These are phyloP conservation scores for Fusarium equiseti DNA, from an alignment of 2,329 filamentous ascomycete species.

Conservation along the genomic window DNA sequence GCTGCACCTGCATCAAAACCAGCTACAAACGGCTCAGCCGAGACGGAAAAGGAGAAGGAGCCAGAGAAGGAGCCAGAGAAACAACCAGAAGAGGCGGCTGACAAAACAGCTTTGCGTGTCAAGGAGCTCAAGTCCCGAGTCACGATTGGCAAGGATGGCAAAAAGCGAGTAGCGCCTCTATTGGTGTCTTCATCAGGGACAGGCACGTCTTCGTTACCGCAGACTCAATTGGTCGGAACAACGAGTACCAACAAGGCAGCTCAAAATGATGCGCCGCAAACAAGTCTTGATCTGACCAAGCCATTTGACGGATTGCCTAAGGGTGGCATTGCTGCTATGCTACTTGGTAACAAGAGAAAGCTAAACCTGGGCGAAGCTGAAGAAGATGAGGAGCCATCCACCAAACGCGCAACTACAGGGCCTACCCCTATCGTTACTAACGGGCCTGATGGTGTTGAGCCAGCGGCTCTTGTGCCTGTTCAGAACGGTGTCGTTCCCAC, in stretches of 20 bases:
- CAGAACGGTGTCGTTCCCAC: conserved; percentile 73
- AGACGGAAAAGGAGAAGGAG: conserved; percentile 53
- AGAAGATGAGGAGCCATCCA: conserved; percentile 72
- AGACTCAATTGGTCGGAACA: conserved; percentile 86
- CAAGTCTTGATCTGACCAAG: conserved; percentile 89
- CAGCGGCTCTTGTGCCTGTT: conserved; percentile 73
- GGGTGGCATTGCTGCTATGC: conserved; percentile 85
- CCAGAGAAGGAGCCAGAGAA: conserved; percentile 53
- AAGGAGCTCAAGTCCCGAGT: conserved; percentile 85
- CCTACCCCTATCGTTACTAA: conserved; percentile 82
- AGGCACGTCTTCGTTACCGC: conserved; percentile 87
- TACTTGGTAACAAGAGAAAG: conserved; percentile 95
- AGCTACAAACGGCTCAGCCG: conserved; percentile 55
- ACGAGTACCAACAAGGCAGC: conserved; percentile 71
- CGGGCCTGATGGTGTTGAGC: conserved; percentile 80
- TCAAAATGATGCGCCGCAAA: conserved; percentile 80
- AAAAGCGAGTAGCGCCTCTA: conserved; percentile 92
- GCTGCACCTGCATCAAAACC: conserved; percentile 53
- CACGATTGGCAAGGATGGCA: conserved; percentile 95
- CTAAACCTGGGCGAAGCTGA: conserved; percentile 79
- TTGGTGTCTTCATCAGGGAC: conserved; percentile 90
- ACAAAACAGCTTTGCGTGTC: conserved; percentile 67
- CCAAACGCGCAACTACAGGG: conserved; percentile 71
- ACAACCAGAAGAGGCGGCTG: conserved; percentile 61
- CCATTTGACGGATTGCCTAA: conserved; percentile 93